Base-by-base conservation (phyloP, 345 rosid genomes). In the Euphorbia lathyris region DNA sequence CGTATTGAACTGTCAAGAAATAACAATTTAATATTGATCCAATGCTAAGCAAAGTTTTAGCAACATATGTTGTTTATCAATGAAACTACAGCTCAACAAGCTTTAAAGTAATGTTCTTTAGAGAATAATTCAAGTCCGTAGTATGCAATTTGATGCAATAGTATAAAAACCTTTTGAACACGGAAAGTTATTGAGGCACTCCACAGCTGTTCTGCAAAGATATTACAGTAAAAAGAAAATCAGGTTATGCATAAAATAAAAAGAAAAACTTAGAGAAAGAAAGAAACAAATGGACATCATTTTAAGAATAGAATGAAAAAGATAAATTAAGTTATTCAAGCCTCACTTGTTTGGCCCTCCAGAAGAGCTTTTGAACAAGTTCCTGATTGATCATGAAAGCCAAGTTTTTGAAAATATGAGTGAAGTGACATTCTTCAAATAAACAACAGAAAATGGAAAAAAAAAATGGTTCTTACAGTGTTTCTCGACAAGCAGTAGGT, bases 131-230 rank as follows among this genome's bases (percentile, higher is more conserved):
- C 27, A 56, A 2, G 20, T n/a, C 17, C n/a, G n/a, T n/a, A n/a
- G n/a, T n/a, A n/a, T n/a, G n/a, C n/a, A n/a, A n/a, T n/a, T n/a
- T 51, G 26, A 66, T 34, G n/a, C 27, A 52, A 23, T 16, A 36
- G 16, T 38, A 55, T 3, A 10, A 26, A 1, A 36, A 68, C 72
- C 72, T 68, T 11, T n/a, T 42, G 64, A 68, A 57, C 72, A 68
- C 23, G 7, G 42, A 29, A 59, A 25, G 30, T 56, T 0, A 11
- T 1, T 26, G 23, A 10, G 20, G 20, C 72, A 68, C 63, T 57
- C 72, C 6, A 23, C 36, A 42, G 64, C 53, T 19, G 29, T 25
- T 47, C 72, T 68, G 55, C 0, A 40, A 38, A 40, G 17, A 30
- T 20, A 55, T 27, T 19, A 14, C 17, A 2, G 45, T 12, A n/a